These are phyloP conservation scores for Dysphania ambrosioides DNA, from an alignment of 148 eudicot genomes.

Conservation along the genomic window DNA sequence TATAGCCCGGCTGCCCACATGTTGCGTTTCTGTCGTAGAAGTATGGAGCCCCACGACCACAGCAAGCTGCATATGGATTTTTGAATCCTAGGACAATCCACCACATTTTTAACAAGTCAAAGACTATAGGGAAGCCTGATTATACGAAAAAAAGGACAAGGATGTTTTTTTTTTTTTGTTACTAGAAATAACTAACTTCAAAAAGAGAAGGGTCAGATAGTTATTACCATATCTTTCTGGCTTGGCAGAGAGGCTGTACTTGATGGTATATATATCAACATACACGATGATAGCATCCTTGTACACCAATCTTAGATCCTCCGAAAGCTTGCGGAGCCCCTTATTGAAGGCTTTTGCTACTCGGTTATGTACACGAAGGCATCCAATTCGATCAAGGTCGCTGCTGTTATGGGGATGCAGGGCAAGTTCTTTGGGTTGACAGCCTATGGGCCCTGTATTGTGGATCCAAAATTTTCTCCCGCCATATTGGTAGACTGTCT, in stretches of 20 bases:
- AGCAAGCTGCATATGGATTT: conserved; percentile 42
- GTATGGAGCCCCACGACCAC: conserved; percentile 44
- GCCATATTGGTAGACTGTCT: conserved; percentile 37
- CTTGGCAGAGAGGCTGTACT: conserved; percentile 35
- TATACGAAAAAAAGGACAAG: no score
- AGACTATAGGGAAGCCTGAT: neutral
- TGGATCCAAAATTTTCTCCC: conserved; percentile 49
- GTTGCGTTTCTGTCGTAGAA: conserved; percentile 42
- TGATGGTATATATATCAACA: conserved; percentile 37
- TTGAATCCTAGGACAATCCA: conserved; percentile 32
- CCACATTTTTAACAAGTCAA: neutral
- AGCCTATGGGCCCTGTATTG: conserved; percentile 50
- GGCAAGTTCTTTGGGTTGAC: conserved; percentile 43
- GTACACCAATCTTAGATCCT: conserved; percentile 26
- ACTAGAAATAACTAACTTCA: neutral
- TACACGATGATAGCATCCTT: conserved; percentile 39
- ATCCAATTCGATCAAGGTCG: conserved; percentile 33
- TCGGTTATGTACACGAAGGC: conserved; percentile 34
- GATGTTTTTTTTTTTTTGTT: no score
- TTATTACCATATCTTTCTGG: conserved; percentile 34
- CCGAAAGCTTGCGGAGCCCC: conserved; percentile 25
- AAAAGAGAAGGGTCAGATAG: neutral
- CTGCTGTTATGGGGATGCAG: conserved; percentile 32
- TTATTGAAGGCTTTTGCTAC: conserved; percentile 39
- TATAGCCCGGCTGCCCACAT: conserved; percentile 42